These are phyloP conservation scores for Teratosphaeria epicoccoides DNA, from an alignment of 2,329 filamentous ascomycete genomes.

Conservation along the genomic window DNA sequence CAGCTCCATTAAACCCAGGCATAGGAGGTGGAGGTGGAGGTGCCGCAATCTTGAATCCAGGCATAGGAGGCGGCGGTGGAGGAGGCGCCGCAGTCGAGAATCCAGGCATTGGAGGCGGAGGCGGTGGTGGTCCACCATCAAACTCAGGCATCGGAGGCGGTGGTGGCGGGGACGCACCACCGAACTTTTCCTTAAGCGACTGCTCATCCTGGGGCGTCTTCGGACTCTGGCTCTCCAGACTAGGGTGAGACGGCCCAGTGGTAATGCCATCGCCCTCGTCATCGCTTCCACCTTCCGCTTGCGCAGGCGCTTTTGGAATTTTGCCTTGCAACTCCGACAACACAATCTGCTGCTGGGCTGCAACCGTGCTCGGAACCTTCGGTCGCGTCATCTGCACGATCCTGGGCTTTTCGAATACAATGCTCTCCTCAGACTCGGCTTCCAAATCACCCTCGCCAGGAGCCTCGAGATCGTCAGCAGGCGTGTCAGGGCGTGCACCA, in stretches of 20 bases:
- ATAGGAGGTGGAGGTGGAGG: conserved; percentile 36
- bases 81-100: conserved; percentile 31
- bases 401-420: conserved; percentile 67
- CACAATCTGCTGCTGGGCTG: conserved; percentile 45
- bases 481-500: conserved; percentile 26
- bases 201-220: conserved; percentile 52
- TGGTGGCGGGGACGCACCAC: conserved; percentile 26
- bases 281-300: conserved; percentile 52
- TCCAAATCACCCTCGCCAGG: conserved; percentile 41
- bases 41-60: conserved; percentile 29
- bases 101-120: conserved; percentile 37
- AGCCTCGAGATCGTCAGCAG: conserved; percentile 36
- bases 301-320: conserved; percentile 27
- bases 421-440: conserved; percentile 44
- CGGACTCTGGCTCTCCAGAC: conserved; percentile 60
- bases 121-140: conserved; percentile 31
- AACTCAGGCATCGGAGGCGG: conserved; percentile 18
- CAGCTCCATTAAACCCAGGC: conserved; percentile 31
- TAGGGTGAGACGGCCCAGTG: conserved; percentile 65
- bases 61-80: conserved; percentile 35
- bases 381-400: conserved; percentile 71
- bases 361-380: conserved; percentile 49
- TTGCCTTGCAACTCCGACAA: conserved; percentile 63
- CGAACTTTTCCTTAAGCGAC: conserved; percentile 24
- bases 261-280: conserved; percentile 61